phyloP scores from a whole-genome alignment of 2,329 filamentous ascomycete genomes.

The Aquanectria penicillioides region DNA sequence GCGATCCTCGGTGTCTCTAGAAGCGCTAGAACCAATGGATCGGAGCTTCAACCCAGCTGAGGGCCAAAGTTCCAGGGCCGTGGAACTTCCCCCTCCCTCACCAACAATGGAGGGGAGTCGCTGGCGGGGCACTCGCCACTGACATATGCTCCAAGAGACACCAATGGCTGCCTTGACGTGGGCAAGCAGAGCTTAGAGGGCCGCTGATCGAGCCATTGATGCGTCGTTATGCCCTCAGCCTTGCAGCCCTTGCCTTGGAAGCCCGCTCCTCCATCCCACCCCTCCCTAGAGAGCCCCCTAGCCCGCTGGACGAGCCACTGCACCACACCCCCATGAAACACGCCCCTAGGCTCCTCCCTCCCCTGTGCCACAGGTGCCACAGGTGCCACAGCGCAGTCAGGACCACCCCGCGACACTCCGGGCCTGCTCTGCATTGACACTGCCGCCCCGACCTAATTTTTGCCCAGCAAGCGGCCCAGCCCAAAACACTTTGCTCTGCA shows the following conservation, averaged over 20 bases:
- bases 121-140: background rate
- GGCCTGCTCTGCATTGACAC: slow-evolving; percentile 14
- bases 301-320: background rate
- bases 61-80: background rate
- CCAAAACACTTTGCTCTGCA: slow-evolving; percentile 22
- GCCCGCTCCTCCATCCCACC: background rate
- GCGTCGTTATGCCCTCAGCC: slow-evolving; percentile 4
- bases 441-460: slow-evolving; percentile 18
- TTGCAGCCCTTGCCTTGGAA: slow-evolving; percentile 7
- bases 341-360: background rate
- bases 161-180: too few relatives aligned
- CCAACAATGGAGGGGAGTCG: too few relatives aligned
- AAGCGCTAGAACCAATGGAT: slow-evolving; percentile 13
- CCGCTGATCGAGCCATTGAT: slow-evolving; percentile 18
- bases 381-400: slow-evolving; percentile 15
- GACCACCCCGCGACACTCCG: slow-evolving; percentile 12
- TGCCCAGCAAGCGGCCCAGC: slow-evolving; percentile 20
- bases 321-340: background rate
- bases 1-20: slow-evolving; percentile 2
- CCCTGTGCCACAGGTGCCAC: slow-evolving; percentile 16
- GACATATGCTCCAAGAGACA: background rate
- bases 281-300: background rate
- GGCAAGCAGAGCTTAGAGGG: too few relatives aligned
- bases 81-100: background rate
- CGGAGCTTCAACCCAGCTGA: slow-evolving; percentile 8